Percentiles rank a stretch among this genome's conserved stretches.
phyloP scores from a whole-genome alignment of 805 yeast species.

The Nakazawaea populi region DNA sequence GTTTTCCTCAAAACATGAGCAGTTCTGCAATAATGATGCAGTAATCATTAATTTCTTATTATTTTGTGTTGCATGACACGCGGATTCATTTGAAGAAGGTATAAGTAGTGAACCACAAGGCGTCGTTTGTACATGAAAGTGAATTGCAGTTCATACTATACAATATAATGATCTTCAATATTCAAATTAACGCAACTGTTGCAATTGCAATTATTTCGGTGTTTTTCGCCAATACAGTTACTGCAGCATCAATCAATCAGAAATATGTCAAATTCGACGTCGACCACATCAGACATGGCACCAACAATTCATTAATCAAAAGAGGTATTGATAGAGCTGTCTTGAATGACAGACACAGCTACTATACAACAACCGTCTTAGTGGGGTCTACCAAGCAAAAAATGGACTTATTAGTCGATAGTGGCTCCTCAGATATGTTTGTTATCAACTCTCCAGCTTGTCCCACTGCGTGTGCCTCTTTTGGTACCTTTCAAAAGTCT shows the following conservation, averaged over 20 bases:
- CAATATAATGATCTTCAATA: not conserved
- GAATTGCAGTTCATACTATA: not conserved
- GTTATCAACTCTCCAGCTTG: not conserved
- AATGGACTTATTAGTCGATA: slow-evolving; percentile 20
- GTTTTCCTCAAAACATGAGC: too few species aligned
- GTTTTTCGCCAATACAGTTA: not conserved
- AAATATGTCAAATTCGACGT: slow-evolving; percentile 7
- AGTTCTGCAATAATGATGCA: too few species aligned
- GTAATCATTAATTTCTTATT: too few species aligned
- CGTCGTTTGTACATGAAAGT: too few species aligned
- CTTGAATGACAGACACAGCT: slow-evolving; percentile 1
- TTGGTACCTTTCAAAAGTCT: not conserved
- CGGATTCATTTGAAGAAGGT: too few species aligned
- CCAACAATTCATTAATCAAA: not conserved
- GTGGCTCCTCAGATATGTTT: slow-evolving; percentile 26
- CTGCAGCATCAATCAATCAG: not conserved
- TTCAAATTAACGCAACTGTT: not conserved
- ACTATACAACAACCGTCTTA: slow-evolving; percentile 2
- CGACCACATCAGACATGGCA: not conserved
- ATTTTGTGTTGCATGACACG: too few species aligned
- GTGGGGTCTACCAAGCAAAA: slow-evolving; percentile 16
- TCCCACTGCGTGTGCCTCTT: not conserved
- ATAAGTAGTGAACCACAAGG: too few species aligned
- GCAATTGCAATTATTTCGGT: not conserved
- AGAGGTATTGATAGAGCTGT: not conserved